Conservation (phyloP, 805 yeast genomes). For the Jamesozyma rosinii region DNA sequence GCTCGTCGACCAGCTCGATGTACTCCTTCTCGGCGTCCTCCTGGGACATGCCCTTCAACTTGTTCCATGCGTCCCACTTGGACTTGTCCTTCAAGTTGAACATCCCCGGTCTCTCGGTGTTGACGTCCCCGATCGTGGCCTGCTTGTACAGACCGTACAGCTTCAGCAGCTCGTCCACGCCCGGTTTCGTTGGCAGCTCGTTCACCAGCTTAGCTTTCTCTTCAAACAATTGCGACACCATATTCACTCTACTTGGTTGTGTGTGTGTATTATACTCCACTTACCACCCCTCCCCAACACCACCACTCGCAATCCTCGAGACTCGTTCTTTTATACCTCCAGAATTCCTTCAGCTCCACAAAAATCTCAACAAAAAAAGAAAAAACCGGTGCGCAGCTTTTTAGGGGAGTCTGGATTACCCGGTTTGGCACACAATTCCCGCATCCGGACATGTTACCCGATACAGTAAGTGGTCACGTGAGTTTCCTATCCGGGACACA, state of each 20-base stretch:
- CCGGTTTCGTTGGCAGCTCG: constrained; percentile 64
- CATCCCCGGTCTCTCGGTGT: constrained; percentile 77
- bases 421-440: too few species aligned
- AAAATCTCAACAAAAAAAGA: too few species aligned
- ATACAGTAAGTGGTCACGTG: too few species aligned
- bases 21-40: constrained; percentile 85
- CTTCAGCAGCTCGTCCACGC: constrained; percentile 76
- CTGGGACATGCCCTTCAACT: constrained; percentile 72
- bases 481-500: too few species aligned
- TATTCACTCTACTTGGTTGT: constrained; percentile 7
- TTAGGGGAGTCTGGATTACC: too few species aligned
- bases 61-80: constrained; percentile 97
- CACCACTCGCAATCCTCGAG: too few species aligned
- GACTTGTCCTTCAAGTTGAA: constrained; percentile 91
- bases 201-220: constrained; percentile 70
- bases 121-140: constrained; percentile 86
- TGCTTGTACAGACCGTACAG: constrained; percentile 92
- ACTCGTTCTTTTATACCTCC: too few species aligned
- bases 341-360: too few species aligned
- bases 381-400: too few species aligned
- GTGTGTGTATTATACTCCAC: too few species aligned
- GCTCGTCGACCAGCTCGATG: constrained; percentile 57
- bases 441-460: too few species aligned
- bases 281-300: background rate
- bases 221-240: constrained; percentile 31